Conservation (phyloP, 2,329 filamentous ascomycete genomes). For the Neodidymelliopsis sp. region DNA sequence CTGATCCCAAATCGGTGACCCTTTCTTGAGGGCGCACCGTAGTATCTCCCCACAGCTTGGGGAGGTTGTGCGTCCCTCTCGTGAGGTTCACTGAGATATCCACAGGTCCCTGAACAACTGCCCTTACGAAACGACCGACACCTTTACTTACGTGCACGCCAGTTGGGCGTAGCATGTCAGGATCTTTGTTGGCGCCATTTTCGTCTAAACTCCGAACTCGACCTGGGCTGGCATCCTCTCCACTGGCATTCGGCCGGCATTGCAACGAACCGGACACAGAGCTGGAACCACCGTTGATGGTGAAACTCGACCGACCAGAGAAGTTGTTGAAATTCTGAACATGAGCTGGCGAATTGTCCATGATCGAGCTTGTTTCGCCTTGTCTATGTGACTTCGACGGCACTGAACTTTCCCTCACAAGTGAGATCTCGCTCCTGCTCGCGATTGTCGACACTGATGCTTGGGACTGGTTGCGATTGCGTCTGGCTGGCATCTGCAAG, state of each 20-base stretch:
- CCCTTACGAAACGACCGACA: constrained; percentile 14
- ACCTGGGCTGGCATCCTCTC: not conserved
- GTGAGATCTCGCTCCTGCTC: not conserved
- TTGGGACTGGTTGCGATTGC: constrained; percentile 16
- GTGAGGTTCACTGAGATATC: constrained; percentile 24
- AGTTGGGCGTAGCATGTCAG: constrained; percentile 31
- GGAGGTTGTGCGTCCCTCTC: constrained; percentile 30
- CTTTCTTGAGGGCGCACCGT: constrained; percentile 28
- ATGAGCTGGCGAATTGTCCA: too few relatives aligned
- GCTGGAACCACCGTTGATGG: not conserved
- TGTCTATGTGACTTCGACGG: not conserved
- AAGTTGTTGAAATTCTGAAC: not conserved
- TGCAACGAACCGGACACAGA: not conserved
- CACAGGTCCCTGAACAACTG: constrained; percentile 21
- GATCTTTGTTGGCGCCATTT: constrained; percentile 11
- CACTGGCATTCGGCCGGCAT: not conserved
- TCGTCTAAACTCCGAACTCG: not conserved
- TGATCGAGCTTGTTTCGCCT: not conserved
- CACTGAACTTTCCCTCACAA: not conserved
- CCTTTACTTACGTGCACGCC: constrained; percentile 26
- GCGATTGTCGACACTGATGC: constrained; percentile 3
- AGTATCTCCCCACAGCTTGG: constrained; percentile 34
- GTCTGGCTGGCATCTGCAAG: constrained; percentile 10
- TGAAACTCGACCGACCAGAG: not conserved
- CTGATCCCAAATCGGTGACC: constrained; percentile 29